Evolutionary conservation across 805 yeast genomes (phyloP), one percentile per base, ranked within the genome.

Genomic region (Pachysolen tannophilus): DNA sequence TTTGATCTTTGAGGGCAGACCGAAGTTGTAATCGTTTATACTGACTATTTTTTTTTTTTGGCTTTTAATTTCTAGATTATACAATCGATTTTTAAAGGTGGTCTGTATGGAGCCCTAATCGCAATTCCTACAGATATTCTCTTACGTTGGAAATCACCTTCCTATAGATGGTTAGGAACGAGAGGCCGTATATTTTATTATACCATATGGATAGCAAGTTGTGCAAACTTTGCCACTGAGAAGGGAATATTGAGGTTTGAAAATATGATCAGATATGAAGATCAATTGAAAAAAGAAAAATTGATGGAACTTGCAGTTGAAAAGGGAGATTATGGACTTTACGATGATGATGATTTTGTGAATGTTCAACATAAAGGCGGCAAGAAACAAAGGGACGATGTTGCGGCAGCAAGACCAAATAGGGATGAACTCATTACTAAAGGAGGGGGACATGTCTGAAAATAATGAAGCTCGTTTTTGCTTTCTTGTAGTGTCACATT

Each of bases 131-230:
- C 62, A 3, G 63, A 59, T 36, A 38, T 58, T 23, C 27, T 60
- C 2, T 41, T 60, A 3, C 41, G 60, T 28, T 60, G 64, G 65
- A 45, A 55, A 27, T 60, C 61, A 1, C 64, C 63, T 11, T 44
- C 52, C 19, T 60, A 56, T 41, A 46, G 65, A 38, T 55, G 60
- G 18, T 53, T 59, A 34, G 65, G 64, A 3, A 38, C 47, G 16
- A 42, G 65, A 17, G 57, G 60, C 16, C 44, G 63, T 24, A 52
- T 60, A 2, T 60, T 58, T 28, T 60, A 56, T 36, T 62, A 60
- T 38, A 60, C 65, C 2, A 55, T 59, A 8, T 52, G 59, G 56
- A 46, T 58, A 9, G 58, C 63, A 1, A 47, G 58, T 6, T 52
- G 54, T 27, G 64, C 64, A 6, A 53, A 60, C 3, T 60, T 57